A percentile compares a stretch with the other conserved stretches of the same genome.
Conservation (phyloP, 163 green algal species). For the Scenedesmus sp. region DNA sequence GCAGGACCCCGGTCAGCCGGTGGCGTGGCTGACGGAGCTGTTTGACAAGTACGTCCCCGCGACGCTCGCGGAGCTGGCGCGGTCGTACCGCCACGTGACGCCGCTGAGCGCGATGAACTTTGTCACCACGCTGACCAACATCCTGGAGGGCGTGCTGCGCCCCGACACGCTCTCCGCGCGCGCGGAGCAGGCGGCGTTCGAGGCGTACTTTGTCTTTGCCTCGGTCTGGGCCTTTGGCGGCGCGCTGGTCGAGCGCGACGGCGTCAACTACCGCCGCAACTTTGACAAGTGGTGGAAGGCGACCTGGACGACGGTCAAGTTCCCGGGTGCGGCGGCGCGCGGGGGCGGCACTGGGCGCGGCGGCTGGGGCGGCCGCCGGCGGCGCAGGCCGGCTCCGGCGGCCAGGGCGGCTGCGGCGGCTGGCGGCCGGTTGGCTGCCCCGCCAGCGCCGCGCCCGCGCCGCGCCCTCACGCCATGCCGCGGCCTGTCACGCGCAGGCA, state of each 20-base stretch:
- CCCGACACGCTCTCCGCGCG: conserved; percentile 87
- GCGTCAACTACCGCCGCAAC: conserved; percentile 85
- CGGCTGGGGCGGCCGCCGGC: too few relatives aligned
- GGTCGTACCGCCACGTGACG: conserved; percentile 82
- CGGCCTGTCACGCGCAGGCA: conserved; percentile 10
- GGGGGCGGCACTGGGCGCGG: too few relatives aligned
- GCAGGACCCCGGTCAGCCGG: conserved; percentile 66
- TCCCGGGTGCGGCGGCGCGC: conserved; percentile 57
- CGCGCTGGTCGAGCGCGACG: conserved; percentile 82
- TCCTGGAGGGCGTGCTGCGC: conserved; percentile 83
- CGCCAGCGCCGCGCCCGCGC: neutral
- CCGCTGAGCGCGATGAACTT: conserved; percentile 88
- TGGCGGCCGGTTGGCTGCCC: too few relatives aligned
- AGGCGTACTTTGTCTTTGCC: conserved; percentile 89
- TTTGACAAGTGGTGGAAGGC: conserved; percentile 92
- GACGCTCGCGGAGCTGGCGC: conserved; percentile 87
- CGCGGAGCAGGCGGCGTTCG: conserved; percentile 68
- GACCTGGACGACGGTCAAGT: conserved; percentile 81
- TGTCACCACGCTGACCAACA: conserved; percentile 74
- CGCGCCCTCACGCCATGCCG: neutral
- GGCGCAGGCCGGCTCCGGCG: too few relatives aligned
- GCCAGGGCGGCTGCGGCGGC: too few relatives aligned
- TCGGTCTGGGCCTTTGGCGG: conserved; percentile 89
- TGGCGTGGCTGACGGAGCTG: conserved; percentile 74
- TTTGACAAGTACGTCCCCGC: conserved; percentile 88